Base-by-base conservation (phyloP, 1,139 yeast species). In the Blastobotrys niveus region DNA sequence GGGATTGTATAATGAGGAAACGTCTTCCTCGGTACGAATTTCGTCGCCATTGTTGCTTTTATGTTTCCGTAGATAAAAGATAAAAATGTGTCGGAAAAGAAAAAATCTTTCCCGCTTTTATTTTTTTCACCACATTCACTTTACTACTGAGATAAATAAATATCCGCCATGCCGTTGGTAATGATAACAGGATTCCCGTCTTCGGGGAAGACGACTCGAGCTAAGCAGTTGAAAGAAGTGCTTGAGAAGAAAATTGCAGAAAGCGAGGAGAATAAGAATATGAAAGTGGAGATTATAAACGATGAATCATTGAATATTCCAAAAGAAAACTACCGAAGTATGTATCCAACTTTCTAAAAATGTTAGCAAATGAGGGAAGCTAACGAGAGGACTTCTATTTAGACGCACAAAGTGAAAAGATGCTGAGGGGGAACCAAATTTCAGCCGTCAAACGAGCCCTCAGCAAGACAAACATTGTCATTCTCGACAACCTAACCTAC, bases 381-480 rank as follows among this genome's bases (percentile, higher is more conserved):
- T n/a, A n/a, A n/a, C n/a, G n/a, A n/a, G n/a, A n/a, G n/a, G n/a
- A 73, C 77, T 25, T 95, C 88, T 56, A n/a, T n/a, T n/a, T n/a
- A n/a, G n/a, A 82, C 88, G 42, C 52, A 9, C 55, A 50, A 37
- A 72, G 77, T 6, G 99, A 91, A 61, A 87, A 89, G 58, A 74
- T 82, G 21, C 80, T 88, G 0, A 71, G 98, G 47, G 95, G 95
- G 0, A 73, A 77, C 25, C 95, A 89, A 56, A 81, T 88, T 67
- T 78, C 95, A 0, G 95, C 95, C 0, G 94, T 91, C 12, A 87
- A 87, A 58, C 72, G 96, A 53, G 87, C 83, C 52, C 66, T 93
- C 7, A 71, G 83, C 3, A 73, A 81, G 38, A 71, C 74, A 24
- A 81, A 77, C 25, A 73, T 91, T 38, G 96, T 91, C 1, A 79